Evolutionary conservation across 352 stramenopile species (phyloP).

Genomic region (Phytophthora pinifolia): DNA sequence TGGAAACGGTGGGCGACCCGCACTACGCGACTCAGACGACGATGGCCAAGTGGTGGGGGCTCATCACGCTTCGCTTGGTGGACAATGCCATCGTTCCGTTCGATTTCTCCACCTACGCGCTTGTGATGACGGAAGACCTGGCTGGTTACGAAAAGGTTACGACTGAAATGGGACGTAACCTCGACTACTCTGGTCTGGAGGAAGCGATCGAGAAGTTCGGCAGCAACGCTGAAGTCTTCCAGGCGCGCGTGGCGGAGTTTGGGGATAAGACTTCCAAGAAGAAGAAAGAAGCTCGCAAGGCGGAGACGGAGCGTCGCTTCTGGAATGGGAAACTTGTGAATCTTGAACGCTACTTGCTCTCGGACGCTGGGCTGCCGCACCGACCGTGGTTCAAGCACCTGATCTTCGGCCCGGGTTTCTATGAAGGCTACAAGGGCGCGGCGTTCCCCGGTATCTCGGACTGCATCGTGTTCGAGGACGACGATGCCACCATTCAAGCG

Average conservation of each 20-base stretch:
- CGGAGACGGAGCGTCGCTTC: neutral
- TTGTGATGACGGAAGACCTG: constrained; percentile 58
- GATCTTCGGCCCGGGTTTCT: constrained; percentile 28
- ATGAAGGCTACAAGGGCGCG: constrained; percentile 21
- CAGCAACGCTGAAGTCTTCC: constrained; percentile 27
- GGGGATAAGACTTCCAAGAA: constrained; percentile 11
- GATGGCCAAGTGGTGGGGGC: constrained; percentile 57
- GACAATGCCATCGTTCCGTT: constrained; percentile 61
- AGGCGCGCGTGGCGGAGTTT: constrained; percentile 18
- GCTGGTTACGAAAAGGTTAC: constrained; percentile 30
- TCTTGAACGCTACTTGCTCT: constrained; percentile 22
- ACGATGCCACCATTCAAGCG: constrained; percentile 16
- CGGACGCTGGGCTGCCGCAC: constrained; percentile 15
- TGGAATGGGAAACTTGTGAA: constrained; percentile 22
- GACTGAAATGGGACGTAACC: constrained; percentile 10
- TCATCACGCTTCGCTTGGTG: constrained; percentile 59
- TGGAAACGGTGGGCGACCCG: constrained; percentile 61
- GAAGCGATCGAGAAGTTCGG: constrained; percentile 46
- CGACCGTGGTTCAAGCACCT: constrained; percentile 27
- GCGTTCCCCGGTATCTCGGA: constrained; percentile 26
- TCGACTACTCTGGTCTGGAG: constrained; percentile 40
- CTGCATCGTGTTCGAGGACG: constrained; percentile 15
- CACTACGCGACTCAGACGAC: constrained; percentile 55
- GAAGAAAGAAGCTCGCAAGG: constrained; percentile 15
- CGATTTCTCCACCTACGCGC: constrained; percentile 66